Evolutionary conservation across 495 filamentous ascomycete species (phyloP), one percentile per base, ranked within the genome.

Genomic region (Glonium stellatum): DNA sequence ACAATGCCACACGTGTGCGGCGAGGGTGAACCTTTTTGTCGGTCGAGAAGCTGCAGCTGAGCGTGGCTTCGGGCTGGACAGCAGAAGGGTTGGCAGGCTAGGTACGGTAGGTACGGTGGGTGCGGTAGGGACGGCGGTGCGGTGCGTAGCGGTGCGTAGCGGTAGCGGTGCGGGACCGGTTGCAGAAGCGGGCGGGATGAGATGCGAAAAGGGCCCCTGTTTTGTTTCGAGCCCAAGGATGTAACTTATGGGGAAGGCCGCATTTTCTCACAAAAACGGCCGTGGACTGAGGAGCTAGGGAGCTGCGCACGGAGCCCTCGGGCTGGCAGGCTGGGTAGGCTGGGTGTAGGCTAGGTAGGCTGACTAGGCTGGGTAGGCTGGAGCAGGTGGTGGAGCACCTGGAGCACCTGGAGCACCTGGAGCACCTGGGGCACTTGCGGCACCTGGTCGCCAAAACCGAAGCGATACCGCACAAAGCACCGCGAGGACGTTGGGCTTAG

Each of bases 401-500:
- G 27, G 27, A 31, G 27, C 27, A 31, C 27, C 6, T 31, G 27
- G 27, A 31, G 27, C 27, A 31, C 27, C 6, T 31, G 27, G 27
- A 31, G 27, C 27, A 31, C 27, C 6, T 31, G 5, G n/a, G 5
- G 49, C 23, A n/a, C 23, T 15, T 1, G 51, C 35, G 18, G 58
- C 55, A n/a, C n/a, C n/a, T n/a, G n/a, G n/a, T n/a, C n/a, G n/a
- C n/a, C n/a, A 15, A 55, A 13, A 23, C 2, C 48, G 48, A 51
- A 51, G 48, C 48, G 48, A 51, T 51, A 51, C 48, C 48, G 48
- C 48, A 51, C 48, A 51, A n/a, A 13, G 21, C 48, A 51, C 13
- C 48, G 48, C 48, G 48, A 51, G 36, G 31, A 57, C 60, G 55
- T 63, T 63, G 49, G 55, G 57, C 21, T 44, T 63, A 63, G 58